A percentile compares a stretch with the other conserved stretches of the same genome.
phyloP scores from a whole-genome alignment of 306 rosid genomes.

The Corylus americana region DNA sequence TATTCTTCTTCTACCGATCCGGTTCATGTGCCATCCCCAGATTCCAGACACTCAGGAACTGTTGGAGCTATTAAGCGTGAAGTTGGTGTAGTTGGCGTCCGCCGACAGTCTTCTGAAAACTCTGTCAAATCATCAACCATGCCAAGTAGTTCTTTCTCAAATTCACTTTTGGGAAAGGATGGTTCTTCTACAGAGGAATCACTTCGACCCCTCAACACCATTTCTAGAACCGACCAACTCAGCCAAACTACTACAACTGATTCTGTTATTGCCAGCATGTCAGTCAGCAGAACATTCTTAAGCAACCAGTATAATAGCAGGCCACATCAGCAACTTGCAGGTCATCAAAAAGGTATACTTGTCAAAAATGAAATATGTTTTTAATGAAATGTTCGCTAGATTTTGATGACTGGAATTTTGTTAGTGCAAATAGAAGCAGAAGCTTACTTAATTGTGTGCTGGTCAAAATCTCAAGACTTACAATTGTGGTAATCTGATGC shows the following conservation, averaged over 20 bases:
- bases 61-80: constrained; percentile 98
- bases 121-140: constrained; percentile 50
- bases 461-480: not conserved
- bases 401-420: not conserved
- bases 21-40: constrained; percentile 98
- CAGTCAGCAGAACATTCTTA: constrained; percentile 52
- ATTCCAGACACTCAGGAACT: constrained; percentile 79
- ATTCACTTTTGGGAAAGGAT: constrained; percentile 56
- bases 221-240: constrained; percentile 59
- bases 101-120: constrained; percentile 68
- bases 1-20: constrained; percentile 98
- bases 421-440: not conserved
- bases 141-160: constrained; percentile 58
- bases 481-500: not conserved
- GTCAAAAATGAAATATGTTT: not conserved
- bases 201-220: constrained; percentile 52
- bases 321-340: constrained; percentile 67
- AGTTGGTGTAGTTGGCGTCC: constrained; percentile 89
- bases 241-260: constrained; percentile 57
- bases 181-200: constrained; percentile 66
- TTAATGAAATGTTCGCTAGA: not conserved
- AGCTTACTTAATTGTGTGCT: not conserved
- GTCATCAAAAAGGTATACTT: constrained; percentile 88
- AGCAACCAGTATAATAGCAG: constrained; percentile 62
- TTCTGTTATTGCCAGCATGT: constrained; percentile 49